Conservation (phyloP, 73 alveolate genomes). For the Breviolum minutum region DNA sequence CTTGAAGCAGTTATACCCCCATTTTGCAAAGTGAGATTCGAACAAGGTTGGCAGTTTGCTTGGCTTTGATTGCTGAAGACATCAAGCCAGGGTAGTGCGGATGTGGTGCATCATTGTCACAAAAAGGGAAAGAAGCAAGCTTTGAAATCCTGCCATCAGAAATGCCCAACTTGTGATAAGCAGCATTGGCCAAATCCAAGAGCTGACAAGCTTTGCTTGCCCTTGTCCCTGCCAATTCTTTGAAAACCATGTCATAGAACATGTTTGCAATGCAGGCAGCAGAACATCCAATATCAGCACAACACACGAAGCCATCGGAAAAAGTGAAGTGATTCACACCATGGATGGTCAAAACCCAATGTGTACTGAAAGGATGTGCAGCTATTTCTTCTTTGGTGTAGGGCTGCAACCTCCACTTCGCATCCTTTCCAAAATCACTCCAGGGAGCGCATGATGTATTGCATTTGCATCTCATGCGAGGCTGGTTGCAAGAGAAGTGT, state of each 20-base stretch:
- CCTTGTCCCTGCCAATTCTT: background rate
- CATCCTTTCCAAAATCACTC: background rate
- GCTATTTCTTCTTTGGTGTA: background rate
- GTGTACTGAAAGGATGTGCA: background rate
- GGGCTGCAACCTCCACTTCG: background rate
- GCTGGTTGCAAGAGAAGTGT: background rate
- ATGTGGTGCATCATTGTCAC: conserved; percentile 12
- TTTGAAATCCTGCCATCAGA: background rate
- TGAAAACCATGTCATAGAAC: background rate
- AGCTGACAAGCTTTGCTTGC: background rate
- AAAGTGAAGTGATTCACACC: conserved; percentile 4
- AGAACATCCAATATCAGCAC: background rate
- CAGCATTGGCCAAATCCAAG: background rate
- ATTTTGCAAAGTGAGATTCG: background rate
- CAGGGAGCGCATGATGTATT: background rate
- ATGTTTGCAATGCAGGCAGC: background rate
- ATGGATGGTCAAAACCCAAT: background rate
- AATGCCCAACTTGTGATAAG: background rate
- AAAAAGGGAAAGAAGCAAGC: background rate
- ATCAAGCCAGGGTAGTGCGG: conserved; percentile 12
- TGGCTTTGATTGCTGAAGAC: background rate
- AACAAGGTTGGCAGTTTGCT: background rate
- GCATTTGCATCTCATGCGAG: conserved; percentile 43
- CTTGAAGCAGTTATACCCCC: background rate
- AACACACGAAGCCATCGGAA: background rate